Evolutionary conservation across 257 asterid genomes (phyloP), one percentile per base, ranked within the genome.

Genomic region (Henckelia pumila): DNA sequence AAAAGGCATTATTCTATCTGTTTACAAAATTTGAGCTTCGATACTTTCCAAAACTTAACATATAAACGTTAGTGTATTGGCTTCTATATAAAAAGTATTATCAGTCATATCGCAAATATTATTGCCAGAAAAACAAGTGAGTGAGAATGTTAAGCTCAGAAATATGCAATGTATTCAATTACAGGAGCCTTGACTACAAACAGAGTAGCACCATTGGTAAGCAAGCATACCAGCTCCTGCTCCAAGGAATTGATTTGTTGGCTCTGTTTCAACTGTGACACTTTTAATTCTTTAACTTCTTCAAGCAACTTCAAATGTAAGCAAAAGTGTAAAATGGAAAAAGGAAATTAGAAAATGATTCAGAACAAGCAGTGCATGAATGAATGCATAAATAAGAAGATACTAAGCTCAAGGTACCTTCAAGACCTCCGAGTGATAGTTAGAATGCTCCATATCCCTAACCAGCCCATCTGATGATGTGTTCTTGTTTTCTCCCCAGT

Each of bases 211-310:
- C 17, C 20, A 29, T 37, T 63, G 23, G 57, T 16, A 59, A 68
- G 72, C 64, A 13, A 56, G 22, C 59, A 63, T 82, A 89, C 95
- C 85, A 89, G 71, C 64, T 81, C 85, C n/a, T 75, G 73, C 83
- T 87, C 88, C 68, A 89, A 77, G 59, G 73, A 76, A 74, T 52
- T 49, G 56, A 81, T 77, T 78, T 74, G 79, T 56, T 21, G 63
- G 47, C 65, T 64, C 73, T 85, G 90, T 25, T 74, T 71, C 67
- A 59, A 75, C 59, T 83, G 82, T 30, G 69, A 57, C 55, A 22
- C 74, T 83, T 84, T 85, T 80, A 85, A 63, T 66, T 60, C 75
- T 58, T 68, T 80, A 58, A 84, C 53, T 69, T 83, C 88, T 72
- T 24, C 68, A 33, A 73, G 70, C 63, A 85, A 71, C 95, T 87